Evolutionary conservation across 257 asterid species (phyloP), one percentile per base, ranked within the genome.

Genomic region (Galeopsis tetrahit): DNA sequence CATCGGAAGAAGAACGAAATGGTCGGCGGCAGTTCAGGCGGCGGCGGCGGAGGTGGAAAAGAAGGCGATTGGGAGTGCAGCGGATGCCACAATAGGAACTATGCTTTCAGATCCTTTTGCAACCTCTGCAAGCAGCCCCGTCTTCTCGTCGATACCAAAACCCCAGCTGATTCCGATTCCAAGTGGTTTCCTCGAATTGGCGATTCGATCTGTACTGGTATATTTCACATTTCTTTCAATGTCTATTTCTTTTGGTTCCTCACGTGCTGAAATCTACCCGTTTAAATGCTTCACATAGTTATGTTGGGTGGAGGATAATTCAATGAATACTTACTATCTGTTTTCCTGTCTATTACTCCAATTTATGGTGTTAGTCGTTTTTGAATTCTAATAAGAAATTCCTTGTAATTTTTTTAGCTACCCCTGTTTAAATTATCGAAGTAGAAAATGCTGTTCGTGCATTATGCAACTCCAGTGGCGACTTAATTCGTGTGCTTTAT

Each of bases 101-200:
- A 90, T 79, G 95, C 97, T 28, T 90, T 90, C 79, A 82, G 96
- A 82, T 81, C 91, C 77, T 88, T 90, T 78, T 92, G 97, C 79
- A 92, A 90, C 70, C 84, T 92, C 61, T 90, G 97, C 80, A 92
- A 90, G 80, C 97, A 90, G 82, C 96, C 98, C 17, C 96, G 97
- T 32, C 87, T 90, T 44, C 89, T 92, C 64, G 98, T 90, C 14
- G 96, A 90, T 80, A 74, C 72, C 80, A 84, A 79, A 69, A 90
- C 97, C 65, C 96, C 97, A 9, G 81, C 88, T 66, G 90, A 90
- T 83, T 21, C 28, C 28, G 28, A 21, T 21, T 90, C 96, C 71
- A 92, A 90, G 78, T 88, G 98, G 97, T 89, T 88, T 70, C 98
- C 98, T 33, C 94, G 98, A 40, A 85, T 92, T 64, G 98, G 98